Percentiles rank a stretch among this genome's conserved stretches.
Evolutionary conservation across 495 filamentous ascomycete genomes (phyloP).

Genomic region (Podospora fimiseda): DNA sequence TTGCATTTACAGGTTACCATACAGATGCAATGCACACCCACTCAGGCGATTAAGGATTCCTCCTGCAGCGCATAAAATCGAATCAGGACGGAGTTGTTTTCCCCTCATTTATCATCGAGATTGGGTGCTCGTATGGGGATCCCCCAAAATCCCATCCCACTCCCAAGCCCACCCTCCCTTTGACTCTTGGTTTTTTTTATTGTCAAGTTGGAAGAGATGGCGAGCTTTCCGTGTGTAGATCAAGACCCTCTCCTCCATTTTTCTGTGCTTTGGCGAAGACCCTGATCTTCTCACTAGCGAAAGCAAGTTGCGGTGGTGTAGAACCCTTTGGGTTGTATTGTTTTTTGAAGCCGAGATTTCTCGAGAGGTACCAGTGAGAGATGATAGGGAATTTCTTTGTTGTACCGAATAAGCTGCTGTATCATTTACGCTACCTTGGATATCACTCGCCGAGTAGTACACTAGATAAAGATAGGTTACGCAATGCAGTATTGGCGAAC

Average conservation of each 20-base stretch:
- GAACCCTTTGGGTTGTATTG: neutral
- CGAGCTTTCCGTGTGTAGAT: neutral
- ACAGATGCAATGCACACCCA: neutral
- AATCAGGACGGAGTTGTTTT: too few species aligned
- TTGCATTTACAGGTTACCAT: neutral
- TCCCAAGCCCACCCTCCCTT: neutral
- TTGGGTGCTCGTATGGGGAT: too few species aligned
- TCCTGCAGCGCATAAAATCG: neutral
- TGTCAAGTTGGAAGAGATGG: conserved; percentile 1
- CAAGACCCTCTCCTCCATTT: neutral
- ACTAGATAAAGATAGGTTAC: too few species aligned
- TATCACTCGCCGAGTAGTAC: too few species aligned
- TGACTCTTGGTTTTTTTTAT: neutral
- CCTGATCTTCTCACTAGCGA: conserved; percentile 1
- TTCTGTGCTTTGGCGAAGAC: neutral
- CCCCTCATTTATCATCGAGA: too few species aligned
- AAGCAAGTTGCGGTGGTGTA: neutral
- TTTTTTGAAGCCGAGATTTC: neutral
- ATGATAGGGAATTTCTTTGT: neutral
- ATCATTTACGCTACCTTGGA: too few species aligned
- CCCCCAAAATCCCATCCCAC: neutral
- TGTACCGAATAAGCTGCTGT: too few species aligned
- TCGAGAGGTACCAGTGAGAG: neutral
- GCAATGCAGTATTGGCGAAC: too few species aligned
- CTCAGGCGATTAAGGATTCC: neutral